A percentile compares a stretch with the other conserved stretches of the same genome.
phyloP scores from a whole-genome alignment of 768 basidiomycete genomes.

The Clathrus columnatus region DNA sequence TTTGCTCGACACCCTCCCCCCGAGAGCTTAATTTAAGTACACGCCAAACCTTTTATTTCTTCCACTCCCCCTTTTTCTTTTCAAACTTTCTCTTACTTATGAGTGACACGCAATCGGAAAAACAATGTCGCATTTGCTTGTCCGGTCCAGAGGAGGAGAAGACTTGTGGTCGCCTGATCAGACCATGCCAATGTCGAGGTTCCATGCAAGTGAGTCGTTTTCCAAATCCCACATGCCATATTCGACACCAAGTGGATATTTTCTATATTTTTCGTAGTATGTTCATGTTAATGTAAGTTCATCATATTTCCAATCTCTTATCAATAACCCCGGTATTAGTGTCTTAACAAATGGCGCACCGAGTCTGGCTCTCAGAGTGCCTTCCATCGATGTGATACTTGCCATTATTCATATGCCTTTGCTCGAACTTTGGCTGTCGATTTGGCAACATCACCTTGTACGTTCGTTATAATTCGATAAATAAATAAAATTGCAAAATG shows the following conservation, averaged over 20 bases:
- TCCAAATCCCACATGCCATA: constrained; percentile 39
- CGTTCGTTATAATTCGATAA: constrained; percentile 14
- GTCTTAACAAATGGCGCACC: constrained; percentile 68
- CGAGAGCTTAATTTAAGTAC: no score
- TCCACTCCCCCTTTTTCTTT: neutral
- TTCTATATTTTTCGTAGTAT: constrained; percentile 34
- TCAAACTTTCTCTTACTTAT: neutral
- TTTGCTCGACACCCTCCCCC: neutral
- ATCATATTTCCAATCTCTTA: neutral
- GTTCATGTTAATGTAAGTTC: constrained; percentile 53
- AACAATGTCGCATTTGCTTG: constrained; percentile 80
- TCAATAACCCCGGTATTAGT: constrained; percentile 19
- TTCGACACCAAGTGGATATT: neutral
- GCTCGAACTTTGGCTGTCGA: constrained; percentile 62
- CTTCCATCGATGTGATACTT: constrained; percentile 77
- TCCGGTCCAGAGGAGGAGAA: constrained; percentile 45
- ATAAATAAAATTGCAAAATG: no score
- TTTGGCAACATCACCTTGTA: constrained; percentile 70
- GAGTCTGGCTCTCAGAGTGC: constrained; percentile 51
- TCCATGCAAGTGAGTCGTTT: constrained; percentile 50
- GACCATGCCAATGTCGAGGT: constrained; percentile 47
- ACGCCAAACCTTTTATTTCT: no score
- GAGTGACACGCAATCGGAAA: constrained; percentile 31
- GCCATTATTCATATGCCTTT: constrained; percentile 69
- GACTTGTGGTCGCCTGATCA: constrained; percentile 66